These are phyloP conservation scores for Colletotrichum camelliae DNA, from an alignment of 2,329 filamentous ascomycete species.

Conservation along the genomic window DNA sequence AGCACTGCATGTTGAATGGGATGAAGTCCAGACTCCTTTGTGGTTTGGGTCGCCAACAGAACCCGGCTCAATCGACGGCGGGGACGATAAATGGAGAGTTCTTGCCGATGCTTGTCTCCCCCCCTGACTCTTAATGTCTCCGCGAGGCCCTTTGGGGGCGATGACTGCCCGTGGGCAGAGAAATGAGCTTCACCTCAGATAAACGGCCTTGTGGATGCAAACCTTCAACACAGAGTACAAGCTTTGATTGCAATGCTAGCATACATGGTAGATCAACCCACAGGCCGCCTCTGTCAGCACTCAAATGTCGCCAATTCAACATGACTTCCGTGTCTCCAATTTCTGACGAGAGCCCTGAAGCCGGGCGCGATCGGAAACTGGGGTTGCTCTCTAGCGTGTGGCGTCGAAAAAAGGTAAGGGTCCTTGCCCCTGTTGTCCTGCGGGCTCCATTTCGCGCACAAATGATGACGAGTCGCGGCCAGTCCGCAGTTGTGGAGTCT, in stretches of 20 bases:
- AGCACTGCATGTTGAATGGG: not conserved
- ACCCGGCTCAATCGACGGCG: not conserved
- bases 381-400: not conserved
- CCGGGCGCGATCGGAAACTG: not conserved
- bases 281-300: not conserved
- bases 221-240: not conserved
- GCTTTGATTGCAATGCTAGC: not conserved
- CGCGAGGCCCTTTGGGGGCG: not conserved
- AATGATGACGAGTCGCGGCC: no score
- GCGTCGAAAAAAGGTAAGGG: not conserved
- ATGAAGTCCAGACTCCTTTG: not conserved
- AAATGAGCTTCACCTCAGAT: not conserved
- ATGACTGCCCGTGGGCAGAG: not conserved
- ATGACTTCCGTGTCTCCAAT: not conserved
- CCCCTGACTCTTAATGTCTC: not conserved
- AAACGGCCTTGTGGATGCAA: not conserved
- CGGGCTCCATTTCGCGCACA: no score
- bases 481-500: no score
- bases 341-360: not conserved
- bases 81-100: not conserved
- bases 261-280: not conserved
- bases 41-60: not conserved
- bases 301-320: not conserved
- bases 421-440: no score
- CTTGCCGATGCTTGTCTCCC: not conserved